phyloP scores from a whole-genome alignment of 1,284 basidiomycete genomes.

The Coriolopsis trogii region DNA sequence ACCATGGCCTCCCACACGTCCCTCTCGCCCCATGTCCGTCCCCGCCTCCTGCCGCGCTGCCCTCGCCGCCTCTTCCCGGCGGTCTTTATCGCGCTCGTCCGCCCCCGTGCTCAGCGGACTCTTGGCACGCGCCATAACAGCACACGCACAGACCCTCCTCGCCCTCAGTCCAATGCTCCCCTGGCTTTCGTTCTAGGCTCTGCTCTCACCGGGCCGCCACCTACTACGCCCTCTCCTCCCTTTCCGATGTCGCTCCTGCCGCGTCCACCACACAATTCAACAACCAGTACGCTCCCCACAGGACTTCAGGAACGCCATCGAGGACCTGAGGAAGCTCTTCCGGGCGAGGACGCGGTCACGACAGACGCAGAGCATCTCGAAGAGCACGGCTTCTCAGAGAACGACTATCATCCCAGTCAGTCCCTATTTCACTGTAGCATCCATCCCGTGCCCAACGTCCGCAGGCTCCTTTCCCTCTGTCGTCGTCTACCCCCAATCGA shows the following conservation, averaged over 20 bases:
- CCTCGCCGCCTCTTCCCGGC: too few species aligned
- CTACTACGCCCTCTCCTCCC: slow-evolving; percentile 9
- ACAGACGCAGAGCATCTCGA: slow-evolving; percentile 57
- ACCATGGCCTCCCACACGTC: too few species aligned
- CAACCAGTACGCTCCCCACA: slow-evolving; percentile 43
- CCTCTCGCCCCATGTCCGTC: too few species aligned
- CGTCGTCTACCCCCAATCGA: slow-evolving; percentile 53
- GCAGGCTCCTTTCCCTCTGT: slow-evolving; percentile 61
- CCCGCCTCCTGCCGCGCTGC: too few species aligned
- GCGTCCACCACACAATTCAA: slow-evolving; percentile 22
- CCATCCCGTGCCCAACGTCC: too few species aligned
- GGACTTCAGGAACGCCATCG: slow-evolving; percentile 56
- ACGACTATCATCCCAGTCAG: slow-evolving; percentile 60
- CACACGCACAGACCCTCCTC: background rate
- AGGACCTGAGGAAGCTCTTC: slow-evolving; percentile 47
- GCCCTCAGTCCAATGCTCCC: background rate
- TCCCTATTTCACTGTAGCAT: background rate
- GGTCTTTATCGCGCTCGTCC: too few species aligned
- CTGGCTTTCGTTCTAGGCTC: slow-evolving; percentile 15
- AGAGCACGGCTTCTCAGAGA: slow-evolving; percentile 59
- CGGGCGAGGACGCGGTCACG: slow-evolving; percentile 45
- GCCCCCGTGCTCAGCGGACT: too few species aligned
- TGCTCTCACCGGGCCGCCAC: slow-evolving; percentile 14
- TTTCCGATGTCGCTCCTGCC: background rate
- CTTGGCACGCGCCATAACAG: background rate